Evolutionary conservation across 2,329 filamentous ascomycete genomes (phyloP).

Genomic region (Sporothrix protearum): DNA sequence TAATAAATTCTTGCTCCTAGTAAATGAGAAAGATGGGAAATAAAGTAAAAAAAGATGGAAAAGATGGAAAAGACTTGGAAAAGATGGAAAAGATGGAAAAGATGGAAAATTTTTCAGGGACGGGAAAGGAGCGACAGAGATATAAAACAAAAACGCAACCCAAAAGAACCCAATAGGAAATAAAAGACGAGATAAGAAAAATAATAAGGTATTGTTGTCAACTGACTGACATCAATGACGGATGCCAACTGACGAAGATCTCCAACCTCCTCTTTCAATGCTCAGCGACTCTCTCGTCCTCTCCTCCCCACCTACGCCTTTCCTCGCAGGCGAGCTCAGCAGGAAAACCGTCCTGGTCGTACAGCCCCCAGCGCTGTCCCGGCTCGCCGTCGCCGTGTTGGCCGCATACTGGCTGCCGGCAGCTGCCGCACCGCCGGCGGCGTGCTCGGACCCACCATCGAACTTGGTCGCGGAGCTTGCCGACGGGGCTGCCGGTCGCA

Average conservation of each 20-base stretch:
- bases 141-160: background rate
- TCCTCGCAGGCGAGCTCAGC: constrained; percentile 41
- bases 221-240: no score
- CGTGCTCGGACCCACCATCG: constrained; percentile 9
- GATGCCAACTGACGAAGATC: no score
- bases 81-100: background rate
- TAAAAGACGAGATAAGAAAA: background rate
- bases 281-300: background rate
- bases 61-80: background rate
- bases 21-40: background rate
- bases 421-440: constrained; percentile 1
- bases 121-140: background rate
- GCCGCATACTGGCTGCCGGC: background rate
- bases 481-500: background rate
- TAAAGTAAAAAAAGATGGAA: background rate
- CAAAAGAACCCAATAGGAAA: background rate
- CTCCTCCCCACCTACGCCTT: background rate
- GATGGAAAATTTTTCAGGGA: no score
- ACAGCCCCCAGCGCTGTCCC: constrained; percentile 44
- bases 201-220: background rate
- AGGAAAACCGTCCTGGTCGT: constrained; percentile 49
- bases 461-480: constrained; percentile 2
- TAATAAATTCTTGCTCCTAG: background rate
- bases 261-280: background rate
- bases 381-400: background rate